phyloP scores from a whole-genome alignment of 169 alveolate genomes.

The Gregarina niphandrodes region DNA sequence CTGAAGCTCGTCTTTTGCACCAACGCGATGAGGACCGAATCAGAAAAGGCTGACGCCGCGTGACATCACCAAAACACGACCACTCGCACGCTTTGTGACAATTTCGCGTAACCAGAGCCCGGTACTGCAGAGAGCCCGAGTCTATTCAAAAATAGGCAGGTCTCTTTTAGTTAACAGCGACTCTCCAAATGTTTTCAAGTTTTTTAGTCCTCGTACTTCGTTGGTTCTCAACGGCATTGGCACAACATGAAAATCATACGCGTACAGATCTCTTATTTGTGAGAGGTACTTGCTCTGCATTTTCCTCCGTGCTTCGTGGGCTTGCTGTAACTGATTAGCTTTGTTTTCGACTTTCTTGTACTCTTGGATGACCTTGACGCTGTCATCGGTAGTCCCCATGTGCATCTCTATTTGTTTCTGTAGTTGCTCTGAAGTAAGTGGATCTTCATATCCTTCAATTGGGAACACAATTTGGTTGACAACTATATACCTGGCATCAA shows the following conservation, averaged over 20 bases:
- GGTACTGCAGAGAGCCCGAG: too few species aligned
- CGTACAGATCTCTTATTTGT: conserved; percentile 75
- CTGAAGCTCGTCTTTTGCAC: too few species aligned
- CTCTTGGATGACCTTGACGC: conserved; percentile 4
- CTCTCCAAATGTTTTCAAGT: conserved; percentile 3
- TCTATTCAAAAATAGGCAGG: conserved; percentile 9
- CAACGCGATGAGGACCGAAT: too few species aligned
- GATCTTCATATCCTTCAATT: conserved; percentile 20
- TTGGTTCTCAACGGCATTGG: conserved; percentile 10
- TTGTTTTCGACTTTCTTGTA: conserved; percentile 1
- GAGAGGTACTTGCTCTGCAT: conserved; percentile 79
- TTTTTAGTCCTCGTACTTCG: conserved; percentile 13
- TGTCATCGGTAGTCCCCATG: conserved; percentile 1
- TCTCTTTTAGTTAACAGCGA: background rate
- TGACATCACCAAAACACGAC: too few species aligned
- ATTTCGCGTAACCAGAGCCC: too few species aligned
- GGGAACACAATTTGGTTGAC: conserved; percentile 84
- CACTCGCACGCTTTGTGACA: too few species aligned
- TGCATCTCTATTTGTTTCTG: background rate
- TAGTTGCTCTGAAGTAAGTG: background rate
- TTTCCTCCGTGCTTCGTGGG: conserved; percentile 35
- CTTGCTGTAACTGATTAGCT: conserved; percentile 27
- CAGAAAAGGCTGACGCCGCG: too few species aligned
- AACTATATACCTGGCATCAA: conserved; percentile 78
- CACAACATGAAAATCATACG: conserved; percentile 69